These are phyloP conservation scores for Wickerhamomyces mucosus DNA, from an alignment of 805 yeast species.

Conservation along the genomic window DNA sequence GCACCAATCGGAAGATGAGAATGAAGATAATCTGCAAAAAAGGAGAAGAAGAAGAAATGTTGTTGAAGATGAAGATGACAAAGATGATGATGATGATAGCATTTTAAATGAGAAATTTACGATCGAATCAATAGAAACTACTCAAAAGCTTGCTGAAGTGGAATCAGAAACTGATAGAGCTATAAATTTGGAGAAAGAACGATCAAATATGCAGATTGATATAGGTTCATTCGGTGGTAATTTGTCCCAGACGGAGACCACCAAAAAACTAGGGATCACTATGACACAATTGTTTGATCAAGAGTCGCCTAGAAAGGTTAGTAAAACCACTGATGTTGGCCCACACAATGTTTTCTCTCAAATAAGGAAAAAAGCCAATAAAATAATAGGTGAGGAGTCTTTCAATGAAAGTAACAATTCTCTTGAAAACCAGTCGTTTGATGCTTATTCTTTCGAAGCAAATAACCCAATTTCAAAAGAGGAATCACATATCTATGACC, in stretches of 20 bases:
- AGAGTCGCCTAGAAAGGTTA: conserved; percentile 9
- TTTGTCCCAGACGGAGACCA: conserved; percentile 6
- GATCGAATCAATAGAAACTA: no score
- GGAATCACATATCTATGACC: conserved; percentile 1
- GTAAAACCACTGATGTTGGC: conserved; percentile 2
- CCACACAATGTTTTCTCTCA: conserved; percentile 6
- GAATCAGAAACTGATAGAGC: background rate
- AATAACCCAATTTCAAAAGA: conserved; percentile 1
- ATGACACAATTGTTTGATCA: conserved; percentile 16
- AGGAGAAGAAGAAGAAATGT: conserved; percentile 7
- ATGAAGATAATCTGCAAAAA: conserved; percentile 2
- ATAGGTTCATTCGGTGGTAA: conserved; percentile 20
- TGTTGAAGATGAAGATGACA: conserved; percentile 11
- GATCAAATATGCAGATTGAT: conserved; percentile 5
- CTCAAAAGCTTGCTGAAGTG: conserved; percentile 1
- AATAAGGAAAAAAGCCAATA: conserved; percentile 7
- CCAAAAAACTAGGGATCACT: conserved; percentile 9
- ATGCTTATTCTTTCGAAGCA: background rate
- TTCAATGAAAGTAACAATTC: no score
- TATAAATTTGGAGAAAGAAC: conserved; percentile 1
- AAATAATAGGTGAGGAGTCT: conserved; percentile 5
- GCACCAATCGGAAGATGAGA: conserved; percentile 2
- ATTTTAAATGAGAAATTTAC: no score
- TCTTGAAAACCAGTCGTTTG: background rate
- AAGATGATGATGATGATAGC: conserved; percentile 9